phyloP scores from a whole-genome alignment of 2,329 filamentous ascomycete genomes.

The Verticillium longisporum region DNA sequence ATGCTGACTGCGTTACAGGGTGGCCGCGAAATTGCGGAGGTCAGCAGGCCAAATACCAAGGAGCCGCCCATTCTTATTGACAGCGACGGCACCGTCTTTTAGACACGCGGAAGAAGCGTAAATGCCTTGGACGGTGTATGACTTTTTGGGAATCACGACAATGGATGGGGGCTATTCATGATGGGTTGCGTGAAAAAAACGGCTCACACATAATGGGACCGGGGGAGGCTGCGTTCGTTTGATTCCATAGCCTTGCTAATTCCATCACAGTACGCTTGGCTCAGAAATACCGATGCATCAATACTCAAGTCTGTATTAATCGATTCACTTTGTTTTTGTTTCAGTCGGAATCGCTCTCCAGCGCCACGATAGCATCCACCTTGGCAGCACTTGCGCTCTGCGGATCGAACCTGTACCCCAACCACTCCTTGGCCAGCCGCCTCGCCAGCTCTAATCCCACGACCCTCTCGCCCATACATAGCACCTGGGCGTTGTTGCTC shows the following conservation, averaged over 20 bases:
- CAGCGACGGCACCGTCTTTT: slow-evolving; percentile 95
- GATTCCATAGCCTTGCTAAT: neutral
- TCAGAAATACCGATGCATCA: neutral
- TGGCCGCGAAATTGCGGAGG: slow-evolving; percentile 90
- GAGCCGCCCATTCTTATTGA: slow-evolving; percentile 94
- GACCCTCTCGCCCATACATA: slow-evolving; percentile 81
- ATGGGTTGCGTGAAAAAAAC: neutral
- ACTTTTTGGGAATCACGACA: neutral
- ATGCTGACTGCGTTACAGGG: slow-evolving; percentile 44
- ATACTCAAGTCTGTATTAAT: neutral
- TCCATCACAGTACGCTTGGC: neutral
- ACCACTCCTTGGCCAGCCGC: slow-evolving; percentile 72
- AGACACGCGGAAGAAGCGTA: slow-evolving; percentile 17
- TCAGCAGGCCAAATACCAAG: slow-evolving; percentile 91
- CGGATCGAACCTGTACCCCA: slow-evolving; percentile 75
- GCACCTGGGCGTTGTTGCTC: slow-evolving; percentile 80
- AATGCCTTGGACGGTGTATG: neutral
- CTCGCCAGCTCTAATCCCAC: slow-evolving; percentile 75
- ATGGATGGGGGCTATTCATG: neutral
- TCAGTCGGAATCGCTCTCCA: slow-evolving; percentile 20
- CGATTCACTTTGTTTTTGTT: neutral
- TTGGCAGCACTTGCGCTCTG: slow-evolving; percentile 37
- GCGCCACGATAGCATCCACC: slow-evolving; percentile 32
- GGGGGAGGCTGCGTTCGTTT: neutral
- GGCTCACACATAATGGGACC: neutral